These are phyloP conservation scores for Pseudisothecium myosuroides DNA, from an alignment of 225 moss, liverwort and hornwort genomes.

Conservation along the genomic window DNA sequence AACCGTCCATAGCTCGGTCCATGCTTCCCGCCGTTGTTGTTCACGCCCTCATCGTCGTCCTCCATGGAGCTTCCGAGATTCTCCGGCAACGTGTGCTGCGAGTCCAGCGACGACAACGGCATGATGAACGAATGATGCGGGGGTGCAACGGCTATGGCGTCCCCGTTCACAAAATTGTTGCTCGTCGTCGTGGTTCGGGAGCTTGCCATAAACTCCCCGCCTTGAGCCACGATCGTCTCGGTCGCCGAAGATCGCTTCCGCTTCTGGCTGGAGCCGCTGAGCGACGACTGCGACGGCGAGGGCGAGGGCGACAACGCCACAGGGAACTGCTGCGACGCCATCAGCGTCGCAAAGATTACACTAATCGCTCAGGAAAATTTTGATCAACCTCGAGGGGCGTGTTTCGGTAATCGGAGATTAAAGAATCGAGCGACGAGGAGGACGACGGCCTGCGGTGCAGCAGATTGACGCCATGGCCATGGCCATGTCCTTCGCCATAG, in stretches of 20 bases:
- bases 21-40: constrained; percentile 31
- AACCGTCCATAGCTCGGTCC: constrained; percentile 41
- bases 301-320: constrained; percentile 41
- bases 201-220: constrained; percentile 26
- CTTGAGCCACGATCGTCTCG: not conserved
- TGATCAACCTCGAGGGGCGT: not conserved
- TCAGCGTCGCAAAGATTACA: not conserved
- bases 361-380: not conserved
- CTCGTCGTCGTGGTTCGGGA: not conserved
- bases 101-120: constrained; percentile 36
- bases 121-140: constrained; percentile 25
- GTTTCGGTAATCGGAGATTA: not conserved
- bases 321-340: constrained; percentile 40
- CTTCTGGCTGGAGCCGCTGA: constrained; percentile 56
- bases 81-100: constrained; percentile 34
- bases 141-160: not conserved
- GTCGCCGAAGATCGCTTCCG: constrained; percentile 41
- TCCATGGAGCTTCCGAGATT: constrained; percentile 46
- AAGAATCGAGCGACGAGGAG: not conserved
- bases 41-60: constrained; percentile 41
- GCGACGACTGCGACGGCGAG: constrained; percentile 45
- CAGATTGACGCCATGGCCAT: not conserved
- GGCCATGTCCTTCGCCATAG: not conserved
- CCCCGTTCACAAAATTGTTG: constrained; percentile 10
- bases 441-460: not conserved